Evolutionary conservation across 1,139 yeast genomes (phyloP).

Genomic region (Blastobotrys malaysiensis): DNA sequence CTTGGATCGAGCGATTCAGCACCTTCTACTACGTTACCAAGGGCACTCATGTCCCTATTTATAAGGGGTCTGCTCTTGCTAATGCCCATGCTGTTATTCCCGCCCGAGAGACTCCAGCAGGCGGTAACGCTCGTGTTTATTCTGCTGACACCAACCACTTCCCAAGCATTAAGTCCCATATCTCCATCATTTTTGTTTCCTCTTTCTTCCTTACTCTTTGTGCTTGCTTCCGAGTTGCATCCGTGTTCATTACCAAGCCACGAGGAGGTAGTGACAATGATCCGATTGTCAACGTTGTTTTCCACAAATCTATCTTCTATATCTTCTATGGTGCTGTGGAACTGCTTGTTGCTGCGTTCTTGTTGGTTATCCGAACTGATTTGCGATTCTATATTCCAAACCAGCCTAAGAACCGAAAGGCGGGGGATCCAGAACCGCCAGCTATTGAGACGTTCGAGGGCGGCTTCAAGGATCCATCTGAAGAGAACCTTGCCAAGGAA

Average conservation of each 20-base stretch:
- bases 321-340: constrained; percentile 65
- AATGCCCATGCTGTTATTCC: constrained; percentile 4
- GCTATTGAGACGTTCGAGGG: background rate
- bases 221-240: constrained; percentile 52
- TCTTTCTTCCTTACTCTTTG: constrained; percentile 52
- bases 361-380: constrained; percentile 61
- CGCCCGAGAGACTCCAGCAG: constrained; percentile 7
- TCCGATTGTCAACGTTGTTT: constrained; percentile 39
- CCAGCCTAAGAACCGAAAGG: background rate
- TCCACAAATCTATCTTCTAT: constrained; percentile 55
- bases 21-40: constrained; percentile 38
- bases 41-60: constrained; percentile 20
- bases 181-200: constrained; percentile 42
- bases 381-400: constrained; percentile 78
- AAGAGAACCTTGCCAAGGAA: constrained; percentile 1
- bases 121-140: constrained; percentile 7
- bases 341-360: constrained; percentile 48
- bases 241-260: constrained; percentile 41
- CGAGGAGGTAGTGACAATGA: constrained; percentile 22
- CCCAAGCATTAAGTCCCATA: constrained; percentile 6
- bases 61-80: background rate
- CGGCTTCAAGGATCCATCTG: background rate
- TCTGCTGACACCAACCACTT: constrained; percentile 5
- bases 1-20: constrained; percentile 69
- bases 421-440: background rate